These are phyloP conservation scores for Mycena galopus DNA, from an alignment of 768 basidiomycete species.

Conservation along the genomic window DNA sequence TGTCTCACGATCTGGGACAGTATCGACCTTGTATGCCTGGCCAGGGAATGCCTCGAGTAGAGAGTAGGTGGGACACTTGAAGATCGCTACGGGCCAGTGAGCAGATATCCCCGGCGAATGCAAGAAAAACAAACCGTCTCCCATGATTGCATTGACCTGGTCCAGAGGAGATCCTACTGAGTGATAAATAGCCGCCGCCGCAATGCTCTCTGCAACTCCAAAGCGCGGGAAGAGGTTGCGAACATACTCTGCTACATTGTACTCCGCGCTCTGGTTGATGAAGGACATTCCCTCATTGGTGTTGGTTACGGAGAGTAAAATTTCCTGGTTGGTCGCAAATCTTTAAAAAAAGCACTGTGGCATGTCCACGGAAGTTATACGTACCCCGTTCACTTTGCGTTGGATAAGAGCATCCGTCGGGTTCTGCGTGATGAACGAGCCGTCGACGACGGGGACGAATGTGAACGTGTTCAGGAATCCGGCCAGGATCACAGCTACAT, in stretches of 20 bases:
- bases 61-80: neutral
- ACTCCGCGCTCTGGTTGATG: conserved; percentile 25
- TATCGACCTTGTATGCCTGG: neutral
- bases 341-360: neutral
- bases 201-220: conserved; percentile 19
- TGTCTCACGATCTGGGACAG: no score
- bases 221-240: conserved; percentile 39
- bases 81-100: neutral
- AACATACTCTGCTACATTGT: conserved; percentile 32
- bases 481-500: neutral
- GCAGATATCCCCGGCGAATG: no score
- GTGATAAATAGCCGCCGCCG: conserved; percentile 30
- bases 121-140: neutral
- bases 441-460: conserved; percentile 52
- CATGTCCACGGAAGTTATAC: neutral
- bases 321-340: conserved; percentile 17
- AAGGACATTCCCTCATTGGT: conserved; percentile 41
- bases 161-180: conserved; percentile 26
- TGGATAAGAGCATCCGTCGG: conserved; percentile 44
- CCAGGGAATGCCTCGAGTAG: neutral
- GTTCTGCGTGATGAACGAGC: conserved; percentile 46
- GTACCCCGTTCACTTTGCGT: neutral
- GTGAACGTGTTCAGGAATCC: conserved; percentile 29
- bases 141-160: neutral
- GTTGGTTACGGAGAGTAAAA: conserved; percentile 43